Percentiles rank a stretch among this genome's conserved stretches.
These are phyloP conservation scores for Ophiostoma piceae DNA, from an alignment of 2,329 filamentous ascomycete genomes.

Conservation along the genomic window DNA sequence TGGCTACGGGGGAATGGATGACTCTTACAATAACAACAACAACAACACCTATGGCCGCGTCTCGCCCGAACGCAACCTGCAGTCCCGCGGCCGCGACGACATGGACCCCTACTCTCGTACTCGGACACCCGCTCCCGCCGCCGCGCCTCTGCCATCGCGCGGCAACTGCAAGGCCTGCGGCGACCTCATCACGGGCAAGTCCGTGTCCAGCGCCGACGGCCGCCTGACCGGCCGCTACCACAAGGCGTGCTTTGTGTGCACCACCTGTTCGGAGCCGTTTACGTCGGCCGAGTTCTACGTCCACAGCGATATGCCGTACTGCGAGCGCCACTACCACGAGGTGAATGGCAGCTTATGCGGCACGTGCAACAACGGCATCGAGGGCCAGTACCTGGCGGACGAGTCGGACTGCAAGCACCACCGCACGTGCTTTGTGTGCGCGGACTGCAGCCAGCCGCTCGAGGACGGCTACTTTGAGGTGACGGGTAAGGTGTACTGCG, in stretches of 20 bases:
- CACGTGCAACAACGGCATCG: conserved; percentile 76
- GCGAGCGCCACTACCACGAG: conserved; percentile 86
- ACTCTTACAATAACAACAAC: conserved; percentile 7
- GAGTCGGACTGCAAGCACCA: conserved; percentile 75
- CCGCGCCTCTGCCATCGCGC: conserved; percentile 42
- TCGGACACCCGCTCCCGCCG: not conserved
- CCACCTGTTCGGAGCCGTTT: conserved; percentile 75
- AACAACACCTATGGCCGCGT: conserved; percentile 1
- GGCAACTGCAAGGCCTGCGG: conserved; percentile 81
- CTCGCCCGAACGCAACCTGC: not conserved
- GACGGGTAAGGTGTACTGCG: conserved; percentile 73
- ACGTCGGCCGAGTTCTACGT: conserved; percentile 90
- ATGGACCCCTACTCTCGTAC: not conserved
- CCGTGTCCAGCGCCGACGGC: conserved; percentile 87
- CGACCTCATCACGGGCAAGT: conserved; percentile 77
- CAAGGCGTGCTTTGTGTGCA: conserved; percentile 90
- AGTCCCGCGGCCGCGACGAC: not conserved
- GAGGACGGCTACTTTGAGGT: conserved; percentile 89
- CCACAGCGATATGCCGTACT: conserved; percentile 79
- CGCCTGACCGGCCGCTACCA: conserved; percentile 90
- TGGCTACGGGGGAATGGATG: not conserved
- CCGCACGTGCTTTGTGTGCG: conserved; percentile 77
- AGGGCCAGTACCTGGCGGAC: conserved; percentile 89
- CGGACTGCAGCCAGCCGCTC: conserved; percentile 67
- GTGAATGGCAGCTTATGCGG: conserved; percentile 82